Evolutionary conservation across 1,139 yeast species (phyloP), one percentile per base, ranked within the genome.

Genomic region (Suhomyces wounanorum): DNA sequence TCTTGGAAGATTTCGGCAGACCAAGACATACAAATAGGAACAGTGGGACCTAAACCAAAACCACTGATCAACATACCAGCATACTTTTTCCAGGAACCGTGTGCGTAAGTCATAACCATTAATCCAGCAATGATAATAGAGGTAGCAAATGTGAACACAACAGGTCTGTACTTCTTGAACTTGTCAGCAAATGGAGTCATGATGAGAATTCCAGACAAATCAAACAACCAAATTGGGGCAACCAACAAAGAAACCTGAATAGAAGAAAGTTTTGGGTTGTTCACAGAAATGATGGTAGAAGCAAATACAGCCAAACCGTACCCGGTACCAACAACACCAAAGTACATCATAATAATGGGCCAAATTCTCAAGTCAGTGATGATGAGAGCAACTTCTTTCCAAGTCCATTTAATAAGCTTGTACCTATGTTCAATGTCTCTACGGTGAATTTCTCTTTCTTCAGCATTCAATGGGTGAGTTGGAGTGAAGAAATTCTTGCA

Each of bases 171-270:
- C 48, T 70, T 72, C 61, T 81, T 83, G 69, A 66, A 86, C 56
- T 70, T 79, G 70, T 89, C 96, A 8, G 95, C 89, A 61, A 89
- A 77, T 14, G 96, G 96, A 1, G 96, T 89, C 51, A 89, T 70
- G 16, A 85, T 64, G 42, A 89, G 65, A 59, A 89, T 90, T 1
- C 91, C 94, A n/a, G 82, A 85, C 49, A 88, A 72, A 66, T 89
- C 96, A 67, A 88, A 89, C 45, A 89, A 72, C 96, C 96, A 89
- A 60, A 90, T 89, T 36, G 96, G 96, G 5, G 96, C 96, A 59
- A 87, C 86, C 52, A 89, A 74, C 42, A 89, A 76, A 0, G 94
- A 86, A 17, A 89, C 83, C 52, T 85, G 74, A 57, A 89, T 87
- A 2, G 91, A 84, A 1, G 84, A 69, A 59, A 89, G 76, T 11